A percentile compares a stretch with the other conserved stretches of the same genome.
Conservation (phyloP, 805 yeast species). For the Candida odintsovae region DNA sequence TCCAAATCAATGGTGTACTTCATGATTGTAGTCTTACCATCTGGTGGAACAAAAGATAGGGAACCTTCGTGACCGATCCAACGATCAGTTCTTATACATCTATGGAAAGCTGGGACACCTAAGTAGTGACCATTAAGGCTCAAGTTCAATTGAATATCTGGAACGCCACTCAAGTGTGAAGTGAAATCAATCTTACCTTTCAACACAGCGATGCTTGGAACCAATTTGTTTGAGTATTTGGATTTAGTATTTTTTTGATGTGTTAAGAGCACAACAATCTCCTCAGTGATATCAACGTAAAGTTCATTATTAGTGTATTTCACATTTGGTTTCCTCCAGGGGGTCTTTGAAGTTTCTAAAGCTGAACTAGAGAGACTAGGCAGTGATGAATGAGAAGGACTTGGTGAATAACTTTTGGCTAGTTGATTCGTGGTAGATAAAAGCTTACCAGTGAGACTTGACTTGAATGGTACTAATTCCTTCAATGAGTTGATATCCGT, state of each 20-base stretch:
- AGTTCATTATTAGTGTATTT: constrained; percentile 76
- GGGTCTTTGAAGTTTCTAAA: constrained; percentile 31
- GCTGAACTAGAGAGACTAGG: constrained; percentile 5
- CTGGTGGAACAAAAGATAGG: constrained; percentile 80
- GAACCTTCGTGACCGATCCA: constrained; percentile 45
- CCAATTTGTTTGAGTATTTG: constrained; percentile 13
- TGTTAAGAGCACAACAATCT: constrained; percentile 42
- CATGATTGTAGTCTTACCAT: constrained; percentile 63
- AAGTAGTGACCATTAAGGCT: constrained; percentile 40
- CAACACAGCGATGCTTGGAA: constrained; percentile 47
- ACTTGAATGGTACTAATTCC: constrained; percentile 57
- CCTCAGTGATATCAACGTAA: constrained; percentile 76
- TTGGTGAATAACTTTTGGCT: constrained; percentile 19
- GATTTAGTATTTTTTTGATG: constrained; percentile 21
- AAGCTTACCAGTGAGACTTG: constrained; percentile 27
- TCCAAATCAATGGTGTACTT: constrained; percentile 55
- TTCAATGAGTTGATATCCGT: constrained; percentile 67
- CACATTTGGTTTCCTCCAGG: constrained; percentile 79
- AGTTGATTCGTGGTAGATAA: constrained; percentile 31
- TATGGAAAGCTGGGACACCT: constrained; percentile 64
- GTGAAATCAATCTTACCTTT: constrained; percentile 60
- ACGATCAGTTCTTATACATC: constrained; percentile 49
- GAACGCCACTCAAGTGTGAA: constrained; percentile 72
- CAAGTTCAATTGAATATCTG: constrained; percentile 58
- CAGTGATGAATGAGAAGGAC: constrained; percentile 9